Evolutionary conservation across 768 basidiomycete species (phyloP).

Genomic region (Filobasidium floriforme): DNA sequence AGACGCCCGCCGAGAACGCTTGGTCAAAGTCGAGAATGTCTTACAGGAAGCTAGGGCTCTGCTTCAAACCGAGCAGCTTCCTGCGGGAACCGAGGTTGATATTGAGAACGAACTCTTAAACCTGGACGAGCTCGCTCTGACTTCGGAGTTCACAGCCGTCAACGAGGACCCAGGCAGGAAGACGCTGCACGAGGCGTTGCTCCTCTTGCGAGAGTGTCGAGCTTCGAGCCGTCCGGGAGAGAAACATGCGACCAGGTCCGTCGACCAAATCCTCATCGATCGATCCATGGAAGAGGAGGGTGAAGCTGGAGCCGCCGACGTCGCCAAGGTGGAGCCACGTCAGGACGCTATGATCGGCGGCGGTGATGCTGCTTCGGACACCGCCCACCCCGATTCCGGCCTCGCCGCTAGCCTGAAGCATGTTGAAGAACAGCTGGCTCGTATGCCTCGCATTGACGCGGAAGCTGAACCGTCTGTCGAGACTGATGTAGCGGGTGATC

Average conservation of each 20-base stretch:
- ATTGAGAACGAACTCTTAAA: not conserved
- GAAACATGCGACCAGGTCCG: not conserved
- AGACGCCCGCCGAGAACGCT: conserved; percentile 27
- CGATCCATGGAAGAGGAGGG: not conserved
- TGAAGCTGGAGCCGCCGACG: not conserved
- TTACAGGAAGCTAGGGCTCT: conserved; percentile 22
- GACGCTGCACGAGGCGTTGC: not conserved
- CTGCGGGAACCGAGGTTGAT: not conserved
- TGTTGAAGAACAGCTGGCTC: too few species aligned
- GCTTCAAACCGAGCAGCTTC: not conserved
- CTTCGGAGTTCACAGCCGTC: not conserved
- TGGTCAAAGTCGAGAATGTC: conserved; percentile 24
- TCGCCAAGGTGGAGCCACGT: too few species aligned
- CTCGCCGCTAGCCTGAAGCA: not conserved
- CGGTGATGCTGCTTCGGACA: conserved; percentile 1
- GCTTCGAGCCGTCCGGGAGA: not conserved
- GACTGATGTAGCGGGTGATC: too few species aligned
- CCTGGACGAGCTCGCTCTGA: not conserved
- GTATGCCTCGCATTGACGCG: too few species aligned
- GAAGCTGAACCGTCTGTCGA: too few species aligned
- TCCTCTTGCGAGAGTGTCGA: conserved; percentile 1
- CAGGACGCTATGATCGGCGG: not conserved
- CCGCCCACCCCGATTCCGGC: not conserved
- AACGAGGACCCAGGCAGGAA: not conserved
- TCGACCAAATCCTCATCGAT: not conserved